Evolutionary conservation across 2,329 filamentous ascomycete species (phyloP).

Genomic region (Leptographium procerum): DNA sequence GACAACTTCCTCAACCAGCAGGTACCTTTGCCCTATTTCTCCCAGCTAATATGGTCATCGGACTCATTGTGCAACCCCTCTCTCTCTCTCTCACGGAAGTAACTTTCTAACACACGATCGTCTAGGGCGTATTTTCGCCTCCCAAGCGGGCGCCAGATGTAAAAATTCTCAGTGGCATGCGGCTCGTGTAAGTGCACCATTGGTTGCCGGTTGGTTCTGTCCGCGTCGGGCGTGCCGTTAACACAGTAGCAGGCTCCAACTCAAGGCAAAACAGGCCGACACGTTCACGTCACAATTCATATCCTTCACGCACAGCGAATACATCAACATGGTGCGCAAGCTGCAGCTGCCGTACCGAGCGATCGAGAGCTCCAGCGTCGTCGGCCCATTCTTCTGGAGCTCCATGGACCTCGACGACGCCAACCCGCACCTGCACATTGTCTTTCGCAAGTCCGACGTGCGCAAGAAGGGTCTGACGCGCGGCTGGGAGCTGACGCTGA

Average conservation of each 20-base stretch:
- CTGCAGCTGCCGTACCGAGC: slow-evolving; percentile 43
- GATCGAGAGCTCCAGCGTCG: slow-evolving; percentile 47
- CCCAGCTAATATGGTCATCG: too few species aligned
- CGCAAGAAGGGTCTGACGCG: slow-evolving; percentile 52
- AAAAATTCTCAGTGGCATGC: slow-evolving; percentile 37
- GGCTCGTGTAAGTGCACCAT: slow-evolving; percentile 35
- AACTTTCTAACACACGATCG: neutral
- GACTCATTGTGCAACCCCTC: neutral
- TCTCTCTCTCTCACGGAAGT: neutral
- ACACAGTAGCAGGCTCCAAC: slow-evolving; percentile 36
- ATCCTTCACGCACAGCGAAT: slow-evolving; percentile 37
- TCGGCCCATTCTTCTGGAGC: slow-evolving; percentile 54
- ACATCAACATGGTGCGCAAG: slow-evolving; percentile 43
- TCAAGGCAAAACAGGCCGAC: slow-evolving; percentile 42
- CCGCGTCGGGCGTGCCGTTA: neutral
- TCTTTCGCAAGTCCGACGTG: slow-evolving; percentile 56
- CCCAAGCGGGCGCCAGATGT: slow-evolving; percentile 30
- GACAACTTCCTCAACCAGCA: slow-evolving; percentile 41
- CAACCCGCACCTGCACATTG: slow-evolving; percentile 47
- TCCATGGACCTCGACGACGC: slow-evolving; percentile 44
- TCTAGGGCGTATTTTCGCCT: slow-evolving; percentile 3
- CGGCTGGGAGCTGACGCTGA: slow-evolving; percentile 54
- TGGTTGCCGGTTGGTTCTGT: neutral
- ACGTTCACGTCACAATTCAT: slow-evolving; percentile 47
- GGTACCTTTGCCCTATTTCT: too few species aligned